These are phyloP conservation scores for Aspergillus puulaauensis DNA, from an alignment of 2,329 filamentous ascomycete genomes.

Conservation along the genomic window DNA sequence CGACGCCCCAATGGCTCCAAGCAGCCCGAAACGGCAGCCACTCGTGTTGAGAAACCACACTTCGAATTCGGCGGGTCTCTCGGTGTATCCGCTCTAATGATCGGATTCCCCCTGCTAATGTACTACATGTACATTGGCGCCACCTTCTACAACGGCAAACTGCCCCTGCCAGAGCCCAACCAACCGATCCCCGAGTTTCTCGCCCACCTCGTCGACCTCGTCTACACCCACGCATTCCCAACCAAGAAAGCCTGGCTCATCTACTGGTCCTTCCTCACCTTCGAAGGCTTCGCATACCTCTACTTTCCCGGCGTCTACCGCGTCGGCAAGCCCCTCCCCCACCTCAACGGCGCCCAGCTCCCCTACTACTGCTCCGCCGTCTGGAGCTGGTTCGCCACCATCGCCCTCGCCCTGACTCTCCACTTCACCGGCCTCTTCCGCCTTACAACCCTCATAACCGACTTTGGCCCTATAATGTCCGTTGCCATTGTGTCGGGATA, in stretches of 20 bases:
- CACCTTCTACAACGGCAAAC: slow-evolving; percentile 80
- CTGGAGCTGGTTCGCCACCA: slow-evolving; percentile 80
- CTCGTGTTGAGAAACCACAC: background rate
- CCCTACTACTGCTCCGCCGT: slow-evolving; percentile 92
- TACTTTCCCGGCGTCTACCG: slow-evolving; percentile 81
- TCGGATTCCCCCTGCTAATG: slow-evolving; percentile 87
- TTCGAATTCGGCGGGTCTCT: slow-evolving; percentile 82
- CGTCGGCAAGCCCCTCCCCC: slow-evolving; percentile 82
- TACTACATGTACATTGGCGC: slow-evolving; percentile 99
- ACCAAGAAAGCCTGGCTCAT: slow-evolving; percentile 79
- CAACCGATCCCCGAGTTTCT: slow-evolving; percentile 70
- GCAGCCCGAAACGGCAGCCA: background rate
- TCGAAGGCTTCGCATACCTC: slow-evolving; percentile 80
- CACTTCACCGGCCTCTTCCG: slow-evolving; percentile 83
- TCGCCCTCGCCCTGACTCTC: slow-evolving; percentile 64
- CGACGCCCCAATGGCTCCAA: background rate
- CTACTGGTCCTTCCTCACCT: slow-evolving; percentile 90
- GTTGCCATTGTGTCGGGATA: slow-evolving; percentile 91
- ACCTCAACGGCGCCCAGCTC: slow-evolving; percentile 78
- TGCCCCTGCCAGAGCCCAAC: slow-evolving; percentile 65
- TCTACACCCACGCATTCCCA: slow-evolving; percentile 82
- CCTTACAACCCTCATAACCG: slow-evolving; percentile 85
- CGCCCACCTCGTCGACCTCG: slow-evolving; percentile 66
- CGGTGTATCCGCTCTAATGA: slow-evolving; percentile 79
- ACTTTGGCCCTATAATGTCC: slow-evolving; percentile 89